Evolutionary conservation across 1,284 basidiomycete genomes (phyloP), one percentile per base, ranked within the genome.

Genomic region (Cystobasidiaceae sp.): DNA sequence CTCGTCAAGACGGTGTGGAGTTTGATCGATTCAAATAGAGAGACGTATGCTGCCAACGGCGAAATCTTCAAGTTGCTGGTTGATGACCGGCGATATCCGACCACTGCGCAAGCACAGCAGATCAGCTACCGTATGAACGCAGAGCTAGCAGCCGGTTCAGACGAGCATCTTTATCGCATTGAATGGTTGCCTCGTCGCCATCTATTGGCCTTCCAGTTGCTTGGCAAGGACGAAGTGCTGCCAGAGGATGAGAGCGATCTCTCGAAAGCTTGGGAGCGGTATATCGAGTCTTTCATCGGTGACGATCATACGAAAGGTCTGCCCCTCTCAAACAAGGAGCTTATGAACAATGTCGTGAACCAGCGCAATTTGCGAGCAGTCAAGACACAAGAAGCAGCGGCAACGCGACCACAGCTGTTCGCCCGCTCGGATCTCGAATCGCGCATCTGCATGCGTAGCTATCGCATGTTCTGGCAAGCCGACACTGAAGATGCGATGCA

Each of bases 391-490:
- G 37, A 41, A 58, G 41, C 39, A 63, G 1, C 65, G 54, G 3
- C 30, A n/a, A n/a, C n/a, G 37, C 4, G 52, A 39, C 51, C 54
- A 45, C 34, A 59, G 57, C 33, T 65, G 41, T 41, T 25, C 34
- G 57, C 68, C 55, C 32, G 55, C n/a, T 69, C 71, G 9, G 73
- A 68, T 7, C 58, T 74, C 15, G 72, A 72, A 30, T 70, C 65
- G 41, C 68, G 73, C 59, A 75, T 79, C 60, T 80, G 79, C 69
- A 69, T 80, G 67, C 71, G 76, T 17, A 77, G 76, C 15, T 79
- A 78, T 71, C 74, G 75, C 39, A 72, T 79, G 64, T 80, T 80
- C 72, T 79, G 77, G 66, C 74, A 73, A 23, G 71, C 75, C 21
- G 72, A 72, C 34, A 77, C 76, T 27, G 77, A 79, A 60, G 79